Evolutionary conservation across 148 eudicot species (phyloP).

Genomic region (Chenopodium album): DNA sequence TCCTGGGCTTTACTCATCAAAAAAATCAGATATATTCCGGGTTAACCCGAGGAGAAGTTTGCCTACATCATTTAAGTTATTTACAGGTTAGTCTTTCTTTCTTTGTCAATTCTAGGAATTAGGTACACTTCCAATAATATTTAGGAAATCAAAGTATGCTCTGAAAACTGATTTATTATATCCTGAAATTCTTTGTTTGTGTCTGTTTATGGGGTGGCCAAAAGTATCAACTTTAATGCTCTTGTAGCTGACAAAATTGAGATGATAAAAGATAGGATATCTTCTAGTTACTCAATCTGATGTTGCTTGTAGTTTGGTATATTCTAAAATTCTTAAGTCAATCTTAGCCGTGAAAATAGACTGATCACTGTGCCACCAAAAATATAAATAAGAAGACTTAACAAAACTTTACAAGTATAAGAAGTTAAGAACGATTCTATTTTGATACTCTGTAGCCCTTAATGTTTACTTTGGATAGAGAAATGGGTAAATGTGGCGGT

Average conservation of each 20-base stretch:
- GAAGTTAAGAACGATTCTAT: neutral
- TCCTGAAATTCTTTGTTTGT: neutral
- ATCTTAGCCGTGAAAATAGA: neutral
- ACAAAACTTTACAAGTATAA: too few species aligned
- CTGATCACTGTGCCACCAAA: neutral
- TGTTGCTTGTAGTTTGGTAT: neutral
- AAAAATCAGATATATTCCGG: conserved; percentile 63
- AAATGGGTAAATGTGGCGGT: neutral
- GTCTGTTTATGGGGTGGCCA: neutral
- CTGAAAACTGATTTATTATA: neutral
- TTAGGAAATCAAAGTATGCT: neutral
- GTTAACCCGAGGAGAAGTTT: conserved; percentile 57
- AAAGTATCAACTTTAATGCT: neutral
- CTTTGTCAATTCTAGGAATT: neutral
- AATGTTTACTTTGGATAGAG: neutral
- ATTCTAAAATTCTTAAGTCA: neutral
- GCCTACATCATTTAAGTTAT: conserved; percentile 83
- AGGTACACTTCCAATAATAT: neutral
- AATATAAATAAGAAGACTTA: too few species aligned
- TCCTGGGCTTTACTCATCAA: conserved; percentile 76
- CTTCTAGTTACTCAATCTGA: neutral
- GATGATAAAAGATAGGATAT: neutral
- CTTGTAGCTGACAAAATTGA: neutral
- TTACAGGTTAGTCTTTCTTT: conserved; percentile 61
- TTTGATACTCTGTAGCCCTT: neutral